Evolutionary conservation across 805 yeast species (phyloP).

Genomic region (Suhomyces kilbournensis): DNA sequence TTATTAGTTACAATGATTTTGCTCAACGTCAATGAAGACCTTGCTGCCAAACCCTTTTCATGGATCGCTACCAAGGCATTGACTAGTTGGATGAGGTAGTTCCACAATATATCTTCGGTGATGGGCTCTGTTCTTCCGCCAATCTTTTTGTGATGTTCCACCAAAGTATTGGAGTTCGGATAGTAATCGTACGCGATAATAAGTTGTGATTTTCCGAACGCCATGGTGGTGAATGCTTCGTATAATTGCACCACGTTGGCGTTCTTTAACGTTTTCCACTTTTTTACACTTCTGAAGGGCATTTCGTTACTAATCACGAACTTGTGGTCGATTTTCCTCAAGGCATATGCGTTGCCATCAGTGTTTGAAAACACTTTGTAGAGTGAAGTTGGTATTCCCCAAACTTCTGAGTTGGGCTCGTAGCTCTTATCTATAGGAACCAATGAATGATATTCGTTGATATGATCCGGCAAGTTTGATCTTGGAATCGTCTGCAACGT

Average conservation of each 20-base stretch:
- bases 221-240: slow-evolving; percentile 84
- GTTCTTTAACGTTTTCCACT: slow-evolving; percentile 57
- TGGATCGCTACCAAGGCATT: slow-evolving; percentile 70
- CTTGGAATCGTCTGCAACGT: slow-evolving; percentile 62
- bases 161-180: slow-evolving; percentile 70
- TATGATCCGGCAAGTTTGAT: slow-evolving; percentile 55
- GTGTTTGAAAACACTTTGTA: slow-evolving; percentile 78
- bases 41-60: slow-evolving; percentile 57
- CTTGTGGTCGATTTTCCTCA: slow-evolving; percentile 66
- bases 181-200: slow-evolving; percentile 80
- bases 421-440: slow-evolving; percentile 67
- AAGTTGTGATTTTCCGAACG: slow-evolving; percentile 67
- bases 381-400: slow-evolving; percentile 57
- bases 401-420: slow-evolving; percentile 32
- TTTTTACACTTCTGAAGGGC: slow-evolving; percentile 57
- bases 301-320: slow-evolving; percentile 43
- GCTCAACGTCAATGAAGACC: slow-evolving; percentile 56
- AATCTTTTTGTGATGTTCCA: slow-evolving; percentile 57
- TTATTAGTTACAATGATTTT: slow-evolving; percentile 72
- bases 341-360: slow-evolving; percentile 75
- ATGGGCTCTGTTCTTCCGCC: slow-evolving; percentile 46
- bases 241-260: slow-evolving; percentile 60
- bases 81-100: slow-evolving; percentile 68
- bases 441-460: slow-evolving; percentile 68
- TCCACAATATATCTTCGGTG: slow-evolving; percentile 71